A percentile compares a stretch with the other conserved stretches of the same genome.
Conservation (phyloP, 306 rosid species). For the Pterocarpus macrocarpus region DNA sequence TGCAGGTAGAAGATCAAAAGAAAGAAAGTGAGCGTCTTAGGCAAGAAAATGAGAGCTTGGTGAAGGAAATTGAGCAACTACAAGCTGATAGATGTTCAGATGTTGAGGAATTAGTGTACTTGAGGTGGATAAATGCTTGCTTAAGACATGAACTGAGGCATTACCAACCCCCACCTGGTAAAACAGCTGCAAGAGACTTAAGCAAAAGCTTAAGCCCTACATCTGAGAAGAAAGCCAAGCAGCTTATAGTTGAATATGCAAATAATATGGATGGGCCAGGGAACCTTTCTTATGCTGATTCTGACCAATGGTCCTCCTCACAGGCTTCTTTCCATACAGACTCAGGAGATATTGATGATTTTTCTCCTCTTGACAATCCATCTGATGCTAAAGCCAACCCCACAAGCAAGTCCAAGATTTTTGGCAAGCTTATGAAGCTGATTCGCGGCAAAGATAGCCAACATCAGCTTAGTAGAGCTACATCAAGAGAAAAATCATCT, state of each 20-base stretch:
- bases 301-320: conserved; percentile 81
- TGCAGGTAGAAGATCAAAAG: conserved; percentile 65
- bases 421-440: conserved; percentile 72
- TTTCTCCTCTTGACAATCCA: conserved; percentile 53
- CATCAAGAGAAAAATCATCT: conserved; percentile 52
- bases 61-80: conserved; percentile 69
- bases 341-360: conserved; percentile 64
- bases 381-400: conserved; percentile 54
- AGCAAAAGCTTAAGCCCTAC: conserved; percentile 78
- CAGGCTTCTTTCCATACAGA: conserved; percentile 68
- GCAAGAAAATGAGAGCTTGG: conserved; percentile 59
- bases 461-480: conserved; percentile 24
- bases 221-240: conserved; percentile 90
- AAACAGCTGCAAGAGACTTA: conserved; percentile 83
- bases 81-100: conserved; percentile 72
- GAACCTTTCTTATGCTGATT: conserved; percentile 64
- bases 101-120: conserved; percentile 84
- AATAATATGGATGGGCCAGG: conserved; percentile 53
- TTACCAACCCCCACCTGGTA: conserved; percentile 73
- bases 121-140: conserved; percentile 95
- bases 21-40: conserved; percentile 59
- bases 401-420: conserved; percentile 57
- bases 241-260: conserved; percentile 87
- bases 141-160: conserved; percentile 80
- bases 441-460: conserved; percentile 62